Percentiles rank a stretch among this genome's conserved stretches.
These are phyloP conservation scores for Microcos paniculata DNA, from an alignment of 345 rosid species.

Conservation along the genomic window DNA sequence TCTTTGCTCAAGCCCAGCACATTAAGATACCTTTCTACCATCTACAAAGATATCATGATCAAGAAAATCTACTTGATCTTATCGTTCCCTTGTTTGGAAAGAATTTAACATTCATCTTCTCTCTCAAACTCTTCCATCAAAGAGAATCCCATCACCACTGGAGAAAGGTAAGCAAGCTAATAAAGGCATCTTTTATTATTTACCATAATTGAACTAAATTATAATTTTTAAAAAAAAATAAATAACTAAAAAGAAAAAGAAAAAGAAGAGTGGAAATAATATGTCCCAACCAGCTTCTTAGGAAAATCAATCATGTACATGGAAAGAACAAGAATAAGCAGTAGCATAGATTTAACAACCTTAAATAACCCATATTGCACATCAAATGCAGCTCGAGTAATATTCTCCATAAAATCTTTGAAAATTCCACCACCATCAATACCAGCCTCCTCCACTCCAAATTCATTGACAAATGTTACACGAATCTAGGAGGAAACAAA, in stretches of 20 bases:
- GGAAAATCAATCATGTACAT: not conserved
- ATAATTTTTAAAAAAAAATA: no score
- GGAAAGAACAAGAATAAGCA: not conserved
- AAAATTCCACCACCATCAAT: conserved; percentile 99
- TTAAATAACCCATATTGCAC: conserved; percentile 97
- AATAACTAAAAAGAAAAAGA: no score
- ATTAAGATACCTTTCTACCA: not conserved
- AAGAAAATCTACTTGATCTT: not conserved
- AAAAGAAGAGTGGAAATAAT: not conserved
- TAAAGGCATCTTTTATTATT: not conserved
- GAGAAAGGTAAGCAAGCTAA: not conserved
- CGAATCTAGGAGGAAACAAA: conserved; percentile 68
- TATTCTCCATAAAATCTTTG: conserved; percentile 99
- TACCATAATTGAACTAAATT: not conserved
- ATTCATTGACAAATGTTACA: conserved; percentile 89
- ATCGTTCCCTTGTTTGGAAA: not conserved
- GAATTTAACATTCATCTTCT: not conserved
- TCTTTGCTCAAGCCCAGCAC: not conserved
- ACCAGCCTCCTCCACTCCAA: conserved; percentile 99
- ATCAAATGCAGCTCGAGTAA: conserved; percentile 93
- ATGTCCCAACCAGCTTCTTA: conserved; percentile 1
- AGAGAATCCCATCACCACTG: not conserved
- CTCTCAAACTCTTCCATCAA: not conserved
- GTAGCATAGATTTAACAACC: conserved; percentile 44
- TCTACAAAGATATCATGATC: no score